These are phyloP conservation scores for Ligustrum vulgare DNA, from an alignment of 257 asterid genomes.

Conservation along the genomic window DNA sequence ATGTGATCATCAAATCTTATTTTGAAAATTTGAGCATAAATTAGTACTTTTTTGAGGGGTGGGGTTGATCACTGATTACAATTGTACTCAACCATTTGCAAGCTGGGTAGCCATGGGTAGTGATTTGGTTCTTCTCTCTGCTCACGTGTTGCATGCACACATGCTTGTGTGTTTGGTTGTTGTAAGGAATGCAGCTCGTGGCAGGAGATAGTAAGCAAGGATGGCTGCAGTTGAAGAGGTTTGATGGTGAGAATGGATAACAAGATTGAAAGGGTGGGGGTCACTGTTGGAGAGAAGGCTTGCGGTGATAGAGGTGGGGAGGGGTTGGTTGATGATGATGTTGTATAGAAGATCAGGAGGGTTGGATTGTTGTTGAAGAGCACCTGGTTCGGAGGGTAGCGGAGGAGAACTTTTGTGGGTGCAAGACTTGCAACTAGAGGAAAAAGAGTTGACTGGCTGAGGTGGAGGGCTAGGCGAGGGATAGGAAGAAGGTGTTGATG, in stretches of 20 bases:
- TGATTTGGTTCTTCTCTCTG: neutral
- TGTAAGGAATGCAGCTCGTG: neutral
- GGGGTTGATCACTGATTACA: neutral
- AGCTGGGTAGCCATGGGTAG: neutral
- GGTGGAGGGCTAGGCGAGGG: neutral
- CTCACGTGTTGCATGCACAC: neutral
- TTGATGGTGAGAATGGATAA: neutral
- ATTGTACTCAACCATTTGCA: neutral
- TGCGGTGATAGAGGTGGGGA: neutral
- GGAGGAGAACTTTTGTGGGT: neutral
- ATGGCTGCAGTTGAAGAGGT: neutral
- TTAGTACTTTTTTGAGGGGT: neutral
- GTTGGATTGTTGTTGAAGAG: neutral
- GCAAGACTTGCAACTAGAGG: neutral
- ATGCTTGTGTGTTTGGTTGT: neutral
- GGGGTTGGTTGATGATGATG: neutral
- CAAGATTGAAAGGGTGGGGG: neutral
- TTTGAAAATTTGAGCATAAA: neutral
- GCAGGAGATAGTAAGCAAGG: neutral
- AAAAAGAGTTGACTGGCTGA: neutral
- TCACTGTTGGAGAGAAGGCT: neutral
- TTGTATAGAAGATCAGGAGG: neutral
- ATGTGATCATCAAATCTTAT: neutral
- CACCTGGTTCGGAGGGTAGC: neutral
- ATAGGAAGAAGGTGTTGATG: neutral